These are phyloP conservation scores for Aspergillus kassunensis DNA, from an alignment of 495 filamentous ascomycete species.

Conservation along the genomic window DNA sequence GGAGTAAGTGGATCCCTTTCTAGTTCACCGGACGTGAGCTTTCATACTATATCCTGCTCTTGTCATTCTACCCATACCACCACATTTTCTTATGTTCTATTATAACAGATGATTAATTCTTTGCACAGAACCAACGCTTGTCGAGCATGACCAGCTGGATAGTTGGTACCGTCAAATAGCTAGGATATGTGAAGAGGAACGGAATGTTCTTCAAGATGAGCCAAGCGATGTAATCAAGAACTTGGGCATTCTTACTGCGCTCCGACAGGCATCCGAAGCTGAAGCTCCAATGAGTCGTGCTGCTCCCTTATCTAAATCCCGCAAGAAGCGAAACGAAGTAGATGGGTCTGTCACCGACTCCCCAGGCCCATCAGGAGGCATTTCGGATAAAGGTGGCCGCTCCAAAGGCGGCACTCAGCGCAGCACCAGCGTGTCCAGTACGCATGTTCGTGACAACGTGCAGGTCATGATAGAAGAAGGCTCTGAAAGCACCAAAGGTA, in stretches of 20 bases:
- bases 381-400: slow-evolving; percentile 42
- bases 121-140: slow-evolving; percentile 33
- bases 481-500: slow-evolving; percentile 46
- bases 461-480: slow-evolving; percentile 56
- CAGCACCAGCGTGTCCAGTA: slow-evolving; percentile 54
- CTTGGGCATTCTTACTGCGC: slow-evolving; percentile 56
- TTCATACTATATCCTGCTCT: not conserved
- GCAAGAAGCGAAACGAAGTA: slow-evolving; percentile 66
- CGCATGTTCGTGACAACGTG: slow-evolving; percentile 37
- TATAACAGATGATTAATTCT: not conserved
- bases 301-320: slow-evolving; percentile 45
- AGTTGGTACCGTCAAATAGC: slow-evolving; percentile 59
- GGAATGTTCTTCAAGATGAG: slow-evolving; percentile 54
- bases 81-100: not conserved
- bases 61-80: not conserved
- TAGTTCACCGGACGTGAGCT: not conserved
- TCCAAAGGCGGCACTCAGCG: slow-evolving; percentile 46
- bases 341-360: slow-evolving; percentile 68
- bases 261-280: slow-evolving; percentile 55
- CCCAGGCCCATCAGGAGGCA: slow-evolving; percentile 56
- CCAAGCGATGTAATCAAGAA: slow-evolving; percentile 57
- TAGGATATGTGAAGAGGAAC: slow-evolving; percentile 59
- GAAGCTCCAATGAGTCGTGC: slow-evolving; percentile 50
- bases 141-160: slow-evolving; percentile 50
- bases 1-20: slow-evolving; percentile 33